phyloP scores from a whole-genome alignment of 805 yeast genomes.

The Candida ortonii region DNA sequence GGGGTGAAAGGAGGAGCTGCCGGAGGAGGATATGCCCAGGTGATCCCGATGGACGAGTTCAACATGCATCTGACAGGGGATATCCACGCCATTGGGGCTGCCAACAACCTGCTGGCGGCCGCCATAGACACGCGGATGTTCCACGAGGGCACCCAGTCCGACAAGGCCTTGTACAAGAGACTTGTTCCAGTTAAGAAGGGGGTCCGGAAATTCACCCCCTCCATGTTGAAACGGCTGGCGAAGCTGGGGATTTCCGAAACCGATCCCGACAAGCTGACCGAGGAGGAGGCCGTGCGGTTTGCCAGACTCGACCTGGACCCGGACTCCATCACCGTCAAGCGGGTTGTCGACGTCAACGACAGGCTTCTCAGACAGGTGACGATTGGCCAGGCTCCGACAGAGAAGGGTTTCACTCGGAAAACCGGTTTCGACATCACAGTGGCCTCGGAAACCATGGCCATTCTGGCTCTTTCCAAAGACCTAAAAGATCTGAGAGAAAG shows the following conservation, averaged over 20 bases:
- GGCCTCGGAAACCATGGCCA: slow-evolving; percentile 86
- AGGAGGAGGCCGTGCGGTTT: slow-evolving; percentile 62
- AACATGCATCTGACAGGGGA: slow-evolving; percentile 86
- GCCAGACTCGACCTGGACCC: slow-evolving; percentile 77
- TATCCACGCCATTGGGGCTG: slow-evolving; percentile 81
- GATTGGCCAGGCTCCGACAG: slow-evolving; percentile 79
- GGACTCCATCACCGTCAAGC: slow-evolving; percentile 73
- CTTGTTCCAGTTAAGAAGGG: slow-evolving; percentile 77
- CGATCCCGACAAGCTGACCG: slow-evolving; percentile 68
- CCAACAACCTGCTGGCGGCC: slow-evolving; percentile 77
- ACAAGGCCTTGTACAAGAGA: slow-evolving; percentile 69
- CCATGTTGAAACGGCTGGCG: slow-evolving; percentile 63
- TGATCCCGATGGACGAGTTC: slow-evolving; percentile 85
- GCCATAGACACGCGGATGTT: slow-evolving; percentile 85
- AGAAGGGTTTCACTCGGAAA: slow-evolving; percentile 65
- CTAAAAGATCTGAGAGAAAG: slow-evolving; percentile 70
- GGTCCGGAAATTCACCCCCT: slow-evolving; percentile 58
- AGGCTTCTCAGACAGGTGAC: slow-evolving; percentile 76
- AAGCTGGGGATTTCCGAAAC: slow-evolving; percentile 69
- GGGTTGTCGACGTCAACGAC: slow-evolving; percentile 84
- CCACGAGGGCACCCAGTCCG: slow-evolving; percentile 74
- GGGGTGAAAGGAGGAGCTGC: slow-evolving; percentile 92
- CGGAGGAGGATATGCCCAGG: slow-evolving; percentile 87
- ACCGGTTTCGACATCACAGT: slow-evolving; percentile 85
- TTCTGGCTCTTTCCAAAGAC: slow-evolving; percentile 69